Evolutionary conservation across 2,329 filamentous ascomycete genomes (phyloP).

Genomic region (Cylindrodendrum hubeiense): DNA sequence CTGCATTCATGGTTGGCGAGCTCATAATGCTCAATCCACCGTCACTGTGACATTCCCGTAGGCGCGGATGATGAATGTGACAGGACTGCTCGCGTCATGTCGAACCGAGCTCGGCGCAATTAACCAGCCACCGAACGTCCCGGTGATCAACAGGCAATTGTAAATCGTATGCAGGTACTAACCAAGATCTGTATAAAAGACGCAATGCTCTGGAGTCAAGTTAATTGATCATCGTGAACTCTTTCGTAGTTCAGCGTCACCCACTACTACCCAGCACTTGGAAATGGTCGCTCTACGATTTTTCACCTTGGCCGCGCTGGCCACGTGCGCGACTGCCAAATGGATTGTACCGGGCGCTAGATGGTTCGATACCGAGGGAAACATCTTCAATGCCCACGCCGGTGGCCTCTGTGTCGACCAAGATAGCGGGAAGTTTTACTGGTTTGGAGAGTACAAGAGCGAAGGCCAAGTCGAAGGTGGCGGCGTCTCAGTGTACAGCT

Average conservation of each 20-base stretch:
- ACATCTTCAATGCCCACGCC: slow-evolving; percentile 72
- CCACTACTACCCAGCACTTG: neutral
- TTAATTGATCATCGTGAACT: neutral
- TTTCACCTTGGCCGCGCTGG: slow-evolving; percentile 26
- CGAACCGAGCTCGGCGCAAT: slow-evolving; percentile 8
- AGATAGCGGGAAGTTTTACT: slow-evolving; percentile 67
- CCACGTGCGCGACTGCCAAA: slow-evolving; percentile 32
- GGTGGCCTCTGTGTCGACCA: slow-evolving; percentile 67
- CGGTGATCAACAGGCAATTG: neutral
- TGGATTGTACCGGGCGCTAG: slow-evolving; percentile 73
- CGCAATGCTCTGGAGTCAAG: neutral
- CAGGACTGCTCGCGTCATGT: slow-evolving; percentile 17
- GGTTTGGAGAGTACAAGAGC: slow-evolving; percentile 73
- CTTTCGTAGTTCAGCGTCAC: neutral
- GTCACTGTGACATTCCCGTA: neutral
- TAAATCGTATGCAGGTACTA: neutral
- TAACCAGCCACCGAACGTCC: neutral
- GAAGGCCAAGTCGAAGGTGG: slow-evolving; percentile 70
- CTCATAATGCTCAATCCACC: neutral
- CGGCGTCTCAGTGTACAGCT: slow-evolving; percentile 71
- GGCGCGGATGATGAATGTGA: slow-evolving; percentile 5
- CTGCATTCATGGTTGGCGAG: slow-evolving; percentile 1
- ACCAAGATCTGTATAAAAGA: neutral
- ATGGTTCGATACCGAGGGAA: slow-evolving; percentile 71
- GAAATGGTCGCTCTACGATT: slow-evolving; percentile 15